Conservation (phyloP, 305 asterid species). For the Withania somnifera region DNA sequence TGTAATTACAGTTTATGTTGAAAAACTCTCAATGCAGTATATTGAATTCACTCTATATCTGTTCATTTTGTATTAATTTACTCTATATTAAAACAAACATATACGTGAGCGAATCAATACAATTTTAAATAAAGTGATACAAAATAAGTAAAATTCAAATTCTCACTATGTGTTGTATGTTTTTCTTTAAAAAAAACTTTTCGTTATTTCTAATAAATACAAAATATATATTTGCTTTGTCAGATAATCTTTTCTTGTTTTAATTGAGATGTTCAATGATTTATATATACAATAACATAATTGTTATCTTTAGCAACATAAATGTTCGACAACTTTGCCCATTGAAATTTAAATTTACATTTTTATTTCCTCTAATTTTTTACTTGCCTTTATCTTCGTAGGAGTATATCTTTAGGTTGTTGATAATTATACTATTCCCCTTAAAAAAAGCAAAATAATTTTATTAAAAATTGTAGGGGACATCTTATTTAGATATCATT, state of each 20-base stretch:
- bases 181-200: too few relatives aligned
- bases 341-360: not conserved
- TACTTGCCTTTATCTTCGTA: not conserved
- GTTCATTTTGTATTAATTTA: too few relatives aligned
- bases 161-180: not conserved
- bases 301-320: too few relatives aligned
- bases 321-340: too few relatives aligned
- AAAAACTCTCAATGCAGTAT: not conserved
- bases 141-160: not conserved
- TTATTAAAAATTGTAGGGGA: too few relatives aligned
- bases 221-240: too few relatives aligned
- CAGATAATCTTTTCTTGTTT: too few relatives aligned
- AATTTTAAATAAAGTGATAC: not conserved
- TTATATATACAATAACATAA: too few relatives aligned
- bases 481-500: not conserved
- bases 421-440: not conserved
- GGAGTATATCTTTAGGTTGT: not conserved
- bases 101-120: not conserved
- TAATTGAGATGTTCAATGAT: too few relatives aligned
- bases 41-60: too few relatives aligned
- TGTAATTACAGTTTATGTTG: not conserved
- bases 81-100: not conserved
- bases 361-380: not conserved
- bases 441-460: too few relatives aligned
- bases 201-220: too few relatives aligned